Evolutionary conservation across 179 eudicot genomes (phyloP).

Genomic region (Camellia oleifera): DNA sequence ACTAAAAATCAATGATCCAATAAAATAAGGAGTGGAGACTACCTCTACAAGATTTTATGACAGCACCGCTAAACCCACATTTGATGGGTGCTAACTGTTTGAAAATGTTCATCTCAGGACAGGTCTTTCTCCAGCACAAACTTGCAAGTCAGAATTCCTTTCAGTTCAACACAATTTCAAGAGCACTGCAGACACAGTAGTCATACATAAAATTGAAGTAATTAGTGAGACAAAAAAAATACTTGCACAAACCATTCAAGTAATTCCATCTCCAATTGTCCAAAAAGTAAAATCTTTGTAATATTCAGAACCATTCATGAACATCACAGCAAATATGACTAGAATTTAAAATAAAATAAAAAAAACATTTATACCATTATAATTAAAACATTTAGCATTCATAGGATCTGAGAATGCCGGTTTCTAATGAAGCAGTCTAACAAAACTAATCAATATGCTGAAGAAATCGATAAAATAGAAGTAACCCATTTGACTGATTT

Average conservation of each 20-base stretch:
- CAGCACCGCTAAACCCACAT: conserved; percentile 23
- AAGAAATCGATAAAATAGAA: not conserved
- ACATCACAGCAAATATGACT: too few species aligned
- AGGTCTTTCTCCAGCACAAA: conserved; percentile 13
- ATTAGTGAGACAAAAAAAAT: too few species aligned
- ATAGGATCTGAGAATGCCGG: too few species aligned
- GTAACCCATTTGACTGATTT: not conserved
- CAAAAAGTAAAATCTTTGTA: too few species aligned
- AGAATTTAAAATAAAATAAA: too few species aligned
- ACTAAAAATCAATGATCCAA: not conserved
- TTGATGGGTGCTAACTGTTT: conserved; percentile 41
- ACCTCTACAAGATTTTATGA: conserved; percentile 44
- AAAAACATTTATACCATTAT: too few species aligned
- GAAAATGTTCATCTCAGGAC: conserved; percentile 44
- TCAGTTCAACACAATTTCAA: not conserved
- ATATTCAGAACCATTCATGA: too few species aligned
- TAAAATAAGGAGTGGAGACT: conserved; percentile 10
- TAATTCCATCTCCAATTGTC: too few species aligned
- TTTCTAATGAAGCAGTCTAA: too few species aligned
- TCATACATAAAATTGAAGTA: not conserved
- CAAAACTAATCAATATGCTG: not conserved
- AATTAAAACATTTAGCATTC: too few species aligned
- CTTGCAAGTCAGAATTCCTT: conserved; percentile 2
- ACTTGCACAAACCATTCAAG: too few species aligned
- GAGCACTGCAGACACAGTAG: not conserved